phyloP scores from a whole-genome alignment of 805 yeast genomes.

The Sugiyamaella chiloensis region DNA sequence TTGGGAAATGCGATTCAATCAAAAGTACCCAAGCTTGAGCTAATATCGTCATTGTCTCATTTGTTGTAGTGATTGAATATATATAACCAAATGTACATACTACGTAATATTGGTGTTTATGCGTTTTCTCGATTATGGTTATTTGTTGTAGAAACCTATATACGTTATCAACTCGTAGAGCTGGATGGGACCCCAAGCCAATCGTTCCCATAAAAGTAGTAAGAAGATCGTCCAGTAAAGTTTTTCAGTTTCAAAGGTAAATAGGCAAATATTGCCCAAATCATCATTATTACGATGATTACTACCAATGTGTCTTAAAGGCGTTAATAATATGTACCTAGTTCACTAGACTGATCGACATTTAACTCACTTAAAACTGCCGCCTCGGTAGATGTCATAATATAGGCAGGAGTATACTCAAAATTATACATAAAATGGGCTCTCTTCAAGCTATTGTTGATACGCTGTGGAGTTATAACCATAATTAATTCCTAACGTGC shows the following conservation, averaged over 20 bases:
- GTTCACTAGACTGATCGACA: no score
- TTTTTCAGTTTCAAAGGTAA: slow-evolving; percentile 9
- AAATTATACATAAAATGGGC: slow-evolving; percentile 11
- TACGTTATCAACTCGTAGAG: no score
- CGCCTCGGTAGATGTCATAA: slow-evolving; percentile 19
- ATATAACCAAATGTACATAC: no score
- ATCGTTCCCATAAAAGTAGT: slow-evolving; percentile 12
- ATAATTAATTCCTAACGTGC: no score
- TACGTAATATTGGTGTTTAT: no score
- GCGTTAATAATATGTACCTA: neutral
- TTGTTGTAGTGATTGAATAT: no score
- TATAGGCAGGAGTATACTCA: slow-evolving; percentile 18
- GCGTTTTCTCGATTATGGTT: no score
- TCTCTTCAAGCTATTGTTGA: neutral
- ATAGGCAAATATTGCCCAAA: slow-evolving; percentile 13
- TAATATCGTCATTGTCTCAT: slow-evolving; percentile 7
- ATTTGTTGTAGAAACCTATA: no score
- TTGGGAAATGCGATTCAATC: slow-evolving; percentile 28
- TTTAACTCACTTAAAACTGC: slow-evolving; percentile 16
- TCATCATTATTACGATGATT: slow-evolving; percentile 8
- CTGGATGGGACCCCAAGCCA: no score
- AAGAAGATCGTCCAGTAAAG: slow-evolving; percentile 5
- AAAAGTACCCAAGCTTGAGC: slow-evolving; percentile 27
- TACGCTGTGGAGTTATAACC: neutral
- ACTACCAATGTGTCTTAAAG: slow-evolving; percentile 13